These are phyloP conservation scores for Aspergillus melleus DNA, from an alignment of 2,329 filamentous ascomycete species.

Conservation along the genomic window DNA sequence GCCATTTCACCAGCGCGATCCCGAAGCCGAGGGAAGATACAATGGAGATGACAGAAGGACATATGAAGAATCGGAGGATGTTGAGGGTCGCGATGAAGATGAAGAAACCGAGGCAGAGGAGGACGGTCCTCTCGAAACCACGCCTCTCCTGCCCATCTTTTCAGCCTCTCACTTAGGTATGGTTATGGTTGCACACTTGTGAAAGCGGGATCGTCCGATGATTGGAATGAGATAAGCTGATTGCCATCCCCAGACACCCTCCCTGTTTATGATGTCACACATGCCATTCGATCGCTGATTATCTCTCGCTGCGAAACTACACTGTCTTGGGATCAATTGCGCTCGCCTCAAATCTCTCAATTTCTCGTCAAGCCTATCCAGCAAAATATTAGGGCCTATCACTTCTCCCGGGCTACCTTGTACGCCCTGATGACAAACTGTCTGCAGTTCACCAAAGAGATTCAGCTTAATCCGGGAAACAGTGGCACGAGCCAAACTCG, in stretches of 20 bases:
- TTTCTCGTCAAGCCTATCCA: conserved; percentile 96
- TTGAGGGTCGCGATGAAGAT: conserved; percentile 42
- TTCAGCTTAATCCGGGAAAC: conserved; percentile 76
- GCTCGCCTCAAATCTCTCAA: conserved; percentile 93
- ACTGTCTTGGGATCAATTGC: conserved; percentile 88
- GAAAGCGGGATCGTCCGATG: not conserved
- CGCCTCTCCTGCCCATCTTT: conserved; percentile 72
- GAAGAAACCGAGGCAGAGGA: conserved; percentile 44
- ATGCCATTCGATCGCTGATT: conserved; percentile 83
- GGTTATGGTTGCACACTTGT: conserved; percentile 38
- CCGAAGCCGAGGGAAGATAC: conserved; percentile 12
- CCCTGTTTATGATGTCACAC: conserved; percentile 86
- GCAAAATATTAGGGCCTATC: conserved; percentile 77
- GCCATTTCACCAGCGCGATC: conserved; percentile 17
- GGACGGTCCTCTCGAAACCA: conserved; percentile 46
- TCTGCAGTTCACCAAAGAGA: conserved; percentile 88
- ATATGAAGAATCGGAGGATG: conserved; percentile 40
- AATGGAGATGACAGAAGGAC: conserved; percentile 26
- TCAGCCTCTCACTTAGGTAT: conserved; percentile 74
- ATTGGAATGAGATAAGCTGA: not conserved
- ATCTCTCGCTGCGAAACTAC: conserved; percentile 86
- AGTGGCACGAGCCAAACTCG: conserved; percentile 80
- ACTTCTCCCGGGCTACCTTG: conserved; percentile 82
- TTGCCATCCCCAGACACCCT: conserved; percentile 64
- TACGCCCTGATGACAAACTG: conserved; percentile 94